Percentiles rank a stretch among this genome's conserved stretches.
Conservation (phyloP, 139 green algal genomes). For the Yamagishiella unicocca region DNA sequence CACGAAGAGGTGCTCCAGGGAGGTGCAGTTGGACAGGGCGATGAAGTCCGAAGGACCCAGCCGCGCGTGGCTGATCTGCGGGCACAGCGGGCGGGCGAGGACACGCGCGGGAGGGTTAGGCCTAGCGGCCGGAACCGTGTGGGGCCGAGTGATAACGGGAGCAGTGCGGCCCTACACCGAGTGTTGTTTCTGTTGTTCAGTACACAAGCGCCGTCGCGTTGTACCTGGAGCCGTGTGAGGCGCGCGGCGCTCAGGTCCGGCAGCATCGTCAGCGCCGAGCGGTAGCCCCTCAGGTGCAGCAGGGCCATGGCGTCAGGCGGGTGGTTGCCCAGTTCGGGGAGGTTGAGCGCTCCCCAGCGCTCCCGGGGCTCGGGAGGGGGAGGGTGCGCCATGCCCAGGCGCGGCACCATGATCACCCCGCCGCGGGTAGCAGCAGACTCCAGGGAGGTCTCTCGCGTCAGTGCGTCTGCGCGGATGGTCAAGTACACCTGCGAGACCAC, state of each 20-base stretch:
- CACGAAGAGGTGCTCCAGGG: constrained; percentile 36
- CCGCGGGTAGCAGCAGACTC: constrained; percentile 5
- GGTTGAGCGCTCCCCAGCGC: constrained; percentile 29
- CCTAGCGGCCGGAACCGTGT: no score
- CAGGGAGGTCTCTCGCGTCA: background rate
- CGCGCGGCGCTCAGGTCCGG: constrained; percentile 17
- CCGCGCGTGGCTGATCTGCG: constrained; percentile 19
- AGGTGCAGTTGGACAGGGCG: background rate
- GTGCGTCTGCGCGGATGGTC: constrained; percentile 25
- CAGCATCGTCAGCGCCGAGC: background rate
- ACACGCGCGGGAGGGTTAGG: no score
- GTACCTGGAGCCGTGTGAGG: constrained; percentile 16
- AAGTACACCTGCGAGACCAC: constrained; percentile 6
- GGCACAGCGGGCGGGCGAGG: no score
- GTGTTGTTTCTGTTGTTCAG: no score
- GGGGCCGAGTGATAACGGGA: no score
- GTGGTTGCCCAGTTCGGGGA: constrained; percentile 3
- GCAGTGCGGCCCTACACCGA: no score
- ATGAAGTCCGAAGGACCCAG: constrained; percentile 16
- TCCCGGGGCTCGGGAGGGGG: background rate
- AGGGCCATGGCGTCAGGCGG: background rate
- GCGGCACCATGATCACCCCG: background rate
- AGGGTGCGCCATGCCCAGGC: constrained; percentile 11
- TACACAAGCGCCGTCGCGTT: background rate
- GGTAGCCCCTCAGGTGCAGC: constrained; percentile 41